These are phyloP conservation scores for Peronospora tabacina DNA, from an alignment of 352 stramenopile species.

Conservation along the genomic window DNA sequence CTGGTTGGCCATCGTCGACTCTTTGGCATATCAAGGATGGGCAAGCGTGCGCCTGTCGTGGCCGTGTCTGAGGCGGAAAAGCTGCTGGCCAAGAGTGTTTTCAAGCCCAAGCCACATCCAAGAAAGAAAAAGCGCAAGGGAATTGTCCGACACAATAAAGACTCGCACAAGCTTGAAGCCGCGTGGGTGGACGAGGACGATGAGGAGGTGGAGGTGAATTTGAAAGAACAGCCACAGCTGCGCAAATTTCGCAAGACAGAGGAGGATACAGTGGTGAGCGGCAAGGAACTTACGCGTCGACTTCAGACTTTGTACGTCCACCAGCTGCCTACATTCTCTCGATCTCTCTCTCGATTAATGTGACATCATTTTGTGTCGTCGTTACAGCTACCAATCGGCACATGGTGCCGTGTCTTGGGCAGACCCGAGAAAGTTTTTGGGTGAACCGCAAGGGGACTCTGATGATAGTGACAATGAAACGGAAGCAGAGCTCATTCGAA, in stretches of 20 bases:
- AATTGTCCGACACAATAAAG: conserved; percentile 10
- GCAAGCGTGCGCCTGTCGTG: conserved; percentile 31
- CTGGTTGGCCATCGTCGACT: conserved; percentile 11
- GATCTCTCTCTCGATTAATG: neutral
- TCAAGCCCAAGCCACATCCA: conserved; percentile 26
- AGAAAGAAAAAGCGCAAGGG: conserved; percentile 24
- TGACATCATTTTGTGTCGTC: neutral
- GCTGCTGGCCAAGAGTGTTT: conserved; percentile 48
- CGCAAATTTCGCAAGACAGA: conserved; percentile 81
- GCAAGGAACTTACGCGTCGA: conserved; percentile 65
- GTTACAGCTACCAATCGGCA: conserved; percentile 46
- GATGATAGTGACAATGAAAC: conserved; percentile 61
- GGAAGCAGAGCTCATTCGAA: conserved; percentile 43
- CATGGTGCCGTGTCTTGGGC: conserved; percentile 60
- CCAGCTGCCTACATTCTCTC: neutral
- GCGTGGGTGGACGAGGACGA: conserved; percentile 88
- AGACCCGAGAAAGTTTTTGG: conserved; percentile 61
- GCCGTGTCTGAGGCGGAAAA: conserved; percentile 37
- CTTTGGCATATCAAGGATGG: conserved; percentile 31
- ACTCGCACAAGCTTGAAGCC: conserved; percentile 26
- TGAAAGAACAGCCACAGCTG: conserved; percentile 59
- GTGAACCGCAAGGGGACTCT: conserved; percentile 19
- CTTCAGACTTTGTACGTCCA: conserved; percentile 72
- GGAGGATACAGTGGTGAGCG: conserved; percentile 54
- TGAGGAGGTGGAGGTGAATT: conserved; percentile 54